Evolutionary conservation across 768 basidiomycete genomes (phyloP).

Genomic region (Mycena filopes): DNA sequence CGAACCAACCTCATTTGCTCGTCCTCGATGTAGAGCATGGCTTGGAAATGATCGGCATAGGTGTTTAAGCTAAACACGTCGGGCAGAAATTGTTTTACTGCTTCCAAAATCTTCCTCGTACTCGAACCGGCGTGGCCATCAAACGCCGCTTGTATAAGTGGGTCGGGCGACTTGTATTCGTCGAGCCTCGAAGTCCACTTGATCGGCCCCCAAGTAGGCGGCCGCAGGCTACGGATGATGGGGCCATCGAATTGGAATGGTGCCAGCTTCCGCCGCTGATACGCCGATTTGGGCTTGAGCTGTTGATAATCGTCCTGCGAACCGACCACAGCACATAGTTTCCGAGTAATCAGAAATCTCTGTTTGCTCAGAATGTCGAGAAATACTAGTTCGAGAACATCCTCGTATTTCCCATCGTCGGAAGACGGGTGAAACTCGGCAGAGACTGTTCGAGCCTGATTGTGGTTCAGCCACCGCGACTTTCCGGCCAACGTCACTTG

Average conservation of each 20-base stretch:
- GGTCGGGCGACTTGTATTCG: conserved; percentile 44
- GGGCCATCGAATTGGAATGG: conserved; percentile 42
- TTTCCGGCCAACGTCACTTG: conserved; percentile 45
- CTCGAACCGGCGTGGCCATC: conserved; percentile 26
- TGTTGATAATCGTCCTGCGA: conserved; percentile 58
- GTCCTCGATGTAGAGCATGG: conserved; percentile 61
- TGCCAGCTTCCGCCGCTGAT: conserved; percentile 40
- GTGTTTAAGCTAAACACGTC: conserved; percentile 46
- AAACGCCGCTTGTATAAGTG: conserved; percentile 46
- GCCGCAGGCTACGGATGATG: conserved; percentile 48
- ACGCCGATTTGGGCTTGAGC: conserved; percentile 58
- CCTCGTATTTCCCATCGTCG: conserved; percentile 56
- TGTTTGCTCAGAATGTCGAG: conserved; percentile 42
- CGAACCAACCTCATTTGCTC: conserved; percentile 54
- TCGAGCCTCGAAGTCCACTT: conserved; percentile 47
- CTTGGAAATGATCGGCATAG: conserved; percentile 57
- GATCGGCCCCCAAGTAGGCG: conserved; percentile 52
- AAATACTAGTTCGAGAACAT: conserved; percentile 61
- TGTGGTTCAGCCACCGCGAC: conserved; percentile 39
- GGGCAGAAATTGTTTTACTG: conserved; percentile 51
- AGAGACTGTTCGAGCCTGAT: conserved; percentile 39
- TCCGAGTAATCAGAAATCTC: conserved; percentile 60
- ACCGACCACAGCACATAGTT: conserved; percentile 59
- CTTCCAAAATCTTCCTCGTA: conserved; percentile 31
- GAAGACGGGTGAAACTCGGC: conserved; percentile 46